Evolutionary conservation across 768 basidiomycete genomes (phyloP).

Genomic region (Kwoniella dendrophila): DNA sequence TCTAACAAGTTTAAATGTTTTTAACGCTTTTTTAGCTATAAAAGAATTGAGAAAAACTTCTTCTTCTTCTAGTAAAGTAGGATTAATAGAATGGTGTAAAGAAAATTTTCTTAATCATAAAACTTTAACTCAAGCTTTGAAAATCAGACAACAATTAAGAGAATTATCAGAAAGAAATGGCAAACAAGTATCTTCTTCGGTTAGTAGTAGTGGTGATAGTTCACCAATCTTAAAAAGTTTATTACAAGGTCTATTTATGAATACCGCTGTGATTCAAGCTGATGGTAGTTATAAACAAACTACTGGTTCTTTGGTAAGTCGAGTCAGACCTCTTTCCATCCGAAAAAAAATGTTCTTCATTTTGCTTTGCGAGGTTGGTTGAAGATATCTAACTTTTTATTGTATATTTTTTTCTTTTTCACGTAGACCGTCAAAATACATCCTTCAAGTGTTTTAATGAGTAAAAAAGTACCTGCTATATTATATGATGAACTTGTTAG

Average conservation of each 20-base stretch:
- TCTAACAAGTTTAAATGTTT: conserved; percentile 81
- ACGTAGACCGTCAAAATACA: conserved; percentile 78
- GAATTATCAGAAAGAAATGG: conserved; percentile 64
- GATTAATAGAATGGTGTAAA: conserved; percentile 69
- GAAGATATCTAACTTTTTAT: too few species aligned
- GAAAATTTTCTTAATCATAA: conserved; percentile 81
- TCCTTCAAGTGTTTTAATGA: conserved; percentile 77
- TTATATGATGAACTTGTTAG: conserved; percentile 91
- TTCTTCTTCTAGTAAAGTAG: conserved; percentile 13
- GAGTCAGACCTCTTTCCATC: too few species aligned
- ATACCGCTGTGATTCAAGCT: conserved; percentile 78
- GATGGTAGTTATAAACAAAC: conserved; percentile 81
- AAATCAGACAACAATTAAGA: conserved; percentile 78
- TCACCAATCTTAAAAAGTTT: conserved; percentile 73
- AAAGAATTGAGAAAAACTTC: conserved; percentile 2
- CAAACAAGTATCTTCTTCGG: conserved; percentile 69
- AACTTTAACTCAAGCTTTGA: conserved; percentile 73
- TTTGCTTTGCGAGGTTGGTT: not conserved
- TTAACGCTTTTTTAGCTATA: conserved; percentile 73
- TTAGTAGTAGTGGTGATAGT: conserved; percentile 58
- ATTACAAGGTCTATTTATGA: conserved; percentile 74
- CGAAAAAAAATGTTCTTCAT: too few species aligned
- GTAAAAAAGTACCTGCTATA: conserved; percentile 81
- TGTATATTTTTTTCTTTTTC: not conserved
- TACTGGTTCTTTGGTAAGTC: conserved; percentile 57